A percentile compares a stretch with the other conserved stretches of the same genome.
These are phyloP conservation scores for Populus hybrid DNA, from an alignment of 441 rosid species.

Conservation along the genomic window DNA sequence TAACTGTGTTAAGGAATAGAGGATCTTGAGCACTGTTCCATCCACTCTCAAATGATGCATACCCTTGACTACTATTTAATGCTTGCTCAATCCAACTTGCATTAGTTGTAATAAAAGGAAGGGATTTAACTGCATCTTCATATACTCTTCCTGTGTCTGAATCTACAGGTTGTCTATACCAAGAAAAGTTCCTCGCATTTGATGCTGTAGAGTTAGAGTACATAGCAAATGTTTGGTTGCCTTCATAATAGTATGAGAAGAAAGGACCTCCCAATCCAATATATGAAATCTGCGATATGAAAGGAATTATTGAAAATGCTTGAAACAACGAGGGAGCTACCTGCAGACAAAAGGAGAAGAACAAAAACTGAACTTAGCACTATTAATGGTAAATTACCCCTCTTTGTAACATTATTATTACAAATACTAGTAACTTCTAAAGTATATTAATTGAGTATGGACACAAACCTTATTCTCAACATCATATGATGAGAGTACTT, in stretches of 20 bases:
- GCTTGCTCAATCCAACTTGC: slow-evolving; percentile 45
- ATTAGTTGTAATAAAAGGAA: slow-evolving; percentile 9
- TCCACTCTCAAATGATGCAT: slow-evolving; percentile 39
- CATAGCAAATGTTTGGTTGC: slow-evolving; percentile 32
- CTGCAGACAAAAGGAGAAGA: slow-evolving; percentile 23
- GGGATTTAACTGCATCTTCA: slow-evolving; percentile 33
- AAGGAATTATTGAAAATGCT: slow-evolving; percentile 45
- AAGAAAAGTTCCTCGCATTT: slow-evolving; percentile 16
- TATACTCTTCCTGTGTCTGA: slow-evolving; percentile 36
- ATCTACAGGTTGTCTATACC: slow-evolving; percentile 55
- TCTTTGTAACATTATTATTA: not conserved
- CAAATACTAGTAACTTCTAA: not conserved
- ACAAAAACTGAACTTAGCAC: not conserved
- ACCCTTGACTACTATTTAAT: slow-evolving; percentile 25
- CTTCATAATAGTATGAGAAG: slow-evolving; percentile 39
- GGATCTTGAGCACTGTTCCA: slow-evolving; percentile 31
- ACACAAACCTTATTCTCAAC: slow-evolving; percentile 36
- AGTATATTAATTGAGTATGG: not conserved
- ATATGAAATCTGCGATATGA: slow-evolving; percentile 54
- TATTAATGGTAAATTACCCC: not conserved
- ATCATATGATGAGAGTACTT: slow-evolving; percentile 17
- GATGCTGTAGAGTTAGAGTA: slow-evolving; percentile 38
- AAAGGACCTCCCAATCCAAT: slow-evolving; percentile 48
- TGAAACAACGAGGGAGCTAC: slow-evolving; percentile 54
- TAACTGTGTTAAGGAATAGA: slow-evolving; percentile 37